Evolutionary conservation across 192 early-diverging fungal genomes (phyloP).

Genomic region (Linderina pennispora): DNA sequence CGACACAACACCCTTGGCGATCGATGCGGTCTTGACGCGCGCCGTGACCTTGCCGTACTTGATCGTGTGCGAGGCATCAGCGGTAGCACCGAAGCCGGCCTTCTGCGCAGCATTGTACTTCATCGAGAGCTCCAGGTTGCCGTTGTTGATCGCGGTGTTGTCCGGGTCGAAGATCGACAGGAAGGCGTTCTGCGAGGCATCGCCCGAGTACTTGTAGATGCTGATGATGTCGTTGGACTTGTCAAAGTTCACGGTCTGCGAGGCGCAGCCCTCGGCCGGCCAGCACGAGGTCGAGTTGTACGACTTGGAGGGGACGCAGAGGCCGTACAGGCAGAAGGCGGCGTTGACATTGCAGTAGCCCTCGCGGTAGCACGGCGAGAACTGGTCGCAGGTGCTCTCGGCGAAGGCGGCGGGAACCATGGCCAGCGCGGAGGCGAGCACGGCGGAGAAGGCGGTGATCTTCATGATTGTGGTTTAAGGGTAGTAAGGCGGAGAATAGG

Average conservation of each 20-base stretch:
- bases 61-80: conserved; percentile 38
- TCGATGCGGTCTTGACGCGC: conserved; percentile 50
- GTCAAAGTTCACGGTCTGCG: conserved; percentile 30
- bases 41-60: conserved; percentile 56
- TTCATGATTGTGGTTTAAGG: conserved; percentile 13
- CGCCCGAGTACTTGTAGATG: conserved; percentile 22
- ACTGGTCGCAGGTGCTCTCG: conserved; percentile 32
- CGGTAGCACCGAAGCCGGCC: conserved; percentile 56
- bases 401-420: conserved; percentile 17
- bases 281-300: conserved; percentile 43
- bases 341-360: conserved; percentile 44
- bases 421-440: conserved; percentile 9
- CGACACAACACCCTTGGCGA: conserved; percentile 51
- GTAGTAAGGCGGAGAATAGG: too few relatives aligned
- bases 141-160: conserved; percentile 9
- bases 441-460: conserved; percentile 6
- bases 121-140: conserved; percentile 29
- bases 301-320: conserved; percentile 37
- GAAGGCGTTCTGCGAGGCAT: conserved; percentile 36
- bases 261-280: conserved; percentile 27
- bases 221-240: conserved; percentile 16
- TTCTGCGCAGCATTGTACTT: conserved; percentile 33
- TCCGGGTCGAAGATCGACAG: conserved; percentile 42
- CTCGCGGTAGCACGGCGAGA: conserved; percentile 44
- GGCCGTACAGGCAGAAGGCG: conserved; percentile 38